A percentile compares a stretch with the other conserved stretches of the same genome.
Evolutionary conservation across 2,329 filamentous ascomycete genomes (phyloP).

Genomic region (Anthostomella pinea): DNA sequence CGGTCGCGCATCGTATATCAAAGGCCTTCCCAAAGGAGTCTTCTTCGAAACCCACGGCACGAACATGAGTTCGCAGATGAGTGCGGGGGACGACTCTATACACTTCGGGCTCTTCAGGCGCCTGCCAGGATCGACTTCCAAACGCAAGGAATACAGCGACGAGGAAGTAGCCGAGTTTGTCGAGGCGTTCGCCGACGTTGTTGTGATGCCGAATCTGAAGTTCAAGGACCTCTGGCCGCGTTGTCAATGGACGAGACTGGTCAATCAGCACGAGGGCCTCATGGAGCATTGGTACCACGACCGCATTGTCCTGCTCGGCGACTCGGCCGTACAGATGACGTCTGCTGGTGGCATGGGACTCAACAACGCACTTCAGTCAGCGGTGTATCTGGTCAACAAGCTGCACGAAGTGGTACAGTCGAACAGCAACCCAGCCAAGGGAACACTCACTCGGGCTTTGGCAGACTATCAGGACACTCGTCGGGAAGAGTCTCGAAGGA

Average conservation of each 20-base stretch:
- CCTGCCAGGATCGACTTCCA: no score
- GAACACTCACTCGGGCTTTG: slow-evolving; percentile 6
- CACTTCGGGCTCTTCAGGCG: no score
- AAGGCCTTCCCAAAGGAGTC: no score
- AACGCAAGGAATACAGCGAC: no score
- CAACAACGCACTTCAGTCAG: slow-evolving; percentile 13
- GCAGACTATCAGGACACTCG: slow-evolving; percentile 12
- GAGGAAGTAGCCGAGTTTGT: no score
- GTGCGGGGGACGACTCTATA: no score
- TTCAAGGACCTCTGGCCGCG: slow-evolving; percentile 20
- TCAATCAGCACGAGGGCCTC: slow-evolving; percentile 20
- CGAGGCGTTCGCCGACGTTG: slow-evolving; percentile 13
- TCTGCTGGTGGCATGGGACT: slow-evolving; percentile 15
- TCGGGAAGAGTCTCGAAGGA: slow-evolving; percentile 7
- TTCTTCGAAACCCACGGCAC: no score
- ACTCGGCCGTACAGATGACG: slow-evolving; percentile 33
- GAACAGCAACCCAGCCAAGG: background rate
- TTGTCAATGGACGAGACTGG: slow-evolving; percentile 5
- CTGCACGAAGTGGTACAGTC: no score
- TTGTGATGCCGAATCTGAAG: slow-evolving; percentile 15
- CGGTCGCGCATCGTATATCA: no score
- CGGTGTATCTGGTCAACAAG: slow-evolving; percentile 14
- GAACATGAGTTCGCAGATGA: no score
- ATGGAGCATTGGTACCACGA: slow-evolving; percentile 23
- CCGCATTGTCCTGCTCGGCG: slow-evolving; percentile 35